A percentile compares a stretch with the other conserved stretches of the same genome.
Evolutionary conservation across 192 early-diverging fungal species (phyloP).

Genomic region (Endogone sp.): DNA sequence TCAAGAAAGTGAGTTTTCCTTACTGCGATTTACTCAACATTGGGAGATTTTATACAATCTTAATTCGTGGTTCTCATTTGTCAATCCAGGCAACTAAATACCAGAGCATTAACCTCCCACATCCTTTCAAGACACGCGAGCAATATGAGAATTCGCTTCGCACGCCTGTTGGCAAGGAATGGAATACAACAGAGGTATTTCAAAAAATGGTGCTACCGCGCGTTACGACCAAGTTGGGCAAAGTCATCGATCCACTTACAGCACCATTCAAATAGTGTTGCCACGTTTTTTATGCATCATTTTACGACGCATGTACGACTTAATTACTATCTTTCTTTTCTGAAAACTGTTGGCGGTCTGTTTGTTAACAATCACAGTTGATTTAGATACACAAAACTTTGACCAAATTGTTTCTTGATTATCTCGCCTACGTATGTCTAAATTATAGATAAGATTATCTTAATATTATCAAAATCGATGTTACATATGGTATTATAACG

Average conservation of each 20-base stretch:
- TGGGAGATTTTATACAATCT: too few relatives aligned
- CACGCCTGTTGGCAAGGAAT: constrained; percentile 91
- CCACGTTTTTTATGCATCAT: not conserved
- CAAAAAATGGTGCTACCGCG: constrained; percentile 75
- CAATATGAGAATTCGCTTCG: constrained; percentile 88
- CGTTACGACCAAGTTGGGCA: constrained; percentile 78
- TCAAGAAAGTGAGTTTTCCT: constrained; percentile 63
- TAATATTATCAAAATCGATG: too few relatives aligned
- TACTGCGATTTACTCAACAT: not conserved
- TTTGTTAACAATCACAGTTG: too few relatives aligned
- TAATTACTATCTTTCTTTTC: not conserved
- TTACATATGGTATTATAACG: too few relatives aligned
- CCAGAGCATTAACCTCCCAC: constrained; percentile 67
- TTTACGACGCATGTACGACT: too few relatives aligned
- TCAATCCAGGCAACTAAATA: constrained; percentile 62
- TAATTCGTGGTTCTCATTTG: not conserved
- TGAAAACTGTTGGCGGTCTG: too few relatives aligned
- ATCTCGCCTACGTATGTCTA: too few relatives aligned
- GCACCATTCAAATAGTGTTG: constrained; percentile 52
- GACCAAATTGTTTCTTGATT: too few relatives aligned
- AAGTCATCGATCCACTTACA: constrained; percentile 81
- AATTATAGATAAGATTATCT: too few relatives aligned
- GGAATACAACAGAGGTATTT: constrained; percentile 81
- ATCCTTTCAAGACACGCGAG: constrained; percentile 77
- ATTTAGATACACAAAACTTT: too few relatives aligned